phyloP scores from a whole-genome alignment of 2,329 filamentous ascomycete genomes.

The Nemania sp. region DNA sequence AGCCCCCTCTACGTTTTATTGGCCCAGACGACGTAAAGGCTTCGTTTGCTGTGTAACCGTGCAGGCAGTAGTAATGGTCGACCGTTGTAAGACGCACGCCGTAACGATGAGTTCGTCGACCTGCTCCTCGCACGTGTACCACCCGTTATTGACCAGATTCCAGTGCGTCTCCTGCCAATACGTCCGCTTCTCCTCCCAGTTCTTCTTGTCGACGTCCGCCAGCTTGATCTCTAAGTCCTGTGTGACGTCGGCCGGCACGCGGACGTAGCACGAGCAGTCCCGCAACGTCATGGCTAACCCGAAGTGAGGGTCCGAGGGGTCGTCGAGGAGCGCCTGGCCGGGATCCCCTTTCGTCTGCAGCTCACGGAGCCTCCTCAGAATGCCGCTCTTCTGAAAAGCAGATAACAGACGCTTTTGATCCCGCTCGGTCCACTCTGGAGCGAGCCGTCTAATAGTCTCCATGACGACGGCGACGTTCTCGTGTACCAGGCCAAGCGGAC shows the following conservation, averaged over 20 bases:
- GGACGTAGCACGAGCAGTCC: slow-evolving; percentile 77
- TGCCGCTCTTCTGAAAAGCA: slow-evolving; percentile 46
- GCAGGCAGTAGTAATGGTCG: slow-evolving; percentile 7
- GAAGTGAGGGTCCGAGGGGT: slow-evolving; percentile 52
- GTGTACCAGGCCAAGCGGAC: slow-evolving; percentile 67
- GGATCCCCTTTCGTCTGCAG: slow-evolving; percentile 48
- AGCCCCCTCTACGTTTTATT: neutral
- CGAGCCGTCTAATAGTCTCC: slow-evolving; percentile 49
- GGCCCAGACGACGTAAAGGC: neutral
- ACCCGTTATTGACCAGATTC: slow-evolving; percentile 67
- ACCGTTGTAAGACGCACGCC: slow-evolving; percentile 35
- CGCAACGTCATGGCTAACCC: slow-evolving; percentile 78
- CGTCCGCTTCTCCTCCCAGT: slow-evolving; percentile 64
- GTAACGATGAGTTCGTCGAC: slow-evolving; percentile 35
- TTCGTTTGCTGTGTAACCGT: neutral
- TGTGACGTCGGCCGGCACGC: slow-evolving; percentile 49
- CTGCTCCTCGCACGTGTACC: slow-evolving; percentile 56
- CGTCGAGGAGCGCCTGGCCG: slow-evolving; percentile 48
- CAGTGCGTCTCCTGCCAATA: slow-evolving; percentile 71
- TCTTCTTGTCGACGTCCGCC: slow-evolving; percentile 80
- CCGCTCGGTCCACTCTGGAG: slow-evolving; percentile 39
- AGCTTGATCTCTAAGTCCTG: slow-evolving; percentile 60
- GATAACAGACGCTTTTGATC: slow-evolving; percentile 42
- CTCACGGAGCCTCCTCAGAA: slow-evolving; percentile 45
- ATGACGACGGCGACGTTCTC: slow-evolving; percentile 51